phyloP scores from a whole-genome alignment of 495 filamentous ascomycete species.

The Pyrenula aspistea region DNA sequence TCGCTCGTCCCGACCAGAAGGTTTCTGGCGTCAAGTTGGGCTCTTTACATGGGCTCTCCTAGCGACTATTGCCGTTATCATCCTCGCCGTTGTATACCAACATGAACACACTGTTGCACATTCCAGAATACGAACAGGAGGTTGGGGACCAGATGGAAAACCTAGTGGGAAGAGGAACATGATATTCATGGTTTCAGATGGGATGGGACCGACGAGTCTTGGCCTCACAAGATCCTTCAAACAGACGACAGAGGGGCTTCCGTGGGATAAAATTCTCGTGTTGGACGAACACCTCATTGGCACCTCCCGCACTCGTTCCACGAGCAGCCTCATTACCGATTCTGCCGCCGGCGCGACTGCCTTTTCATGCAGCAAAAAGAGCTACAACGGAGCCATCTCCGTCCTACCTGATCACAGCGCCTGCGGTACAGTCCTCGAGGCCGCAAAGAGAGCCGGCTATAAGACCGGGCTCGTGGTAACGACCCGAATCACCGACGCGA shows the following conservation, averaged over 20 bases:
- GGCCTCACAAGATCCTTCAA: slow-evolving; percentile 72
- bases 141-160: slow-evolving; percentile 30
- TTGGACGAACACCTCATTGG: slow-evolving; percentile 84
- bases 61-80: slow-evolving; percentile 68
- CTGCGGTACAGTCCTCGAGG: slow-evolving; percentile 90
- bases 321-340: slow-evolving; percentile 75
- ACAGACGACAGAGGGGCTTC: slow-evolving; percentile 55
- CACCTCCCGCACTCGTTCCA: slow-evolving; percentile 74
- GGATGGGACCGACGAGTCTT: slow-evolving; percentile 91
- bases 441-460: slow-evolving; percentile 82
- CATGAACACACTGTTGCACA: slow-evolving; percentile 35
- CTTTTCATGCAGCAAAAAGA: slow-evolving; percentile 84
- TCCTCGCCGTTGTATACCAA: slow-evolving; percentile 64
- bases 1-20: slow-evolving; percentile 14
- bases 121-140: slow-evolving; percentile 9
- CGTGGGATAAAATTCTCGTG: slow-evolving; percentile 56
- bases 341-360: slow-evolving; percentile 93
- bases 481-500: slow-evolving; percentile 90
- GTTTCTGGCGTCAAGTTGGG: slow-evolving; percentile 55
- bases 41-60: slow-evolving; percentile 79
- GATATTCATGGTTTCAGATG: slow-evolving; percentile 98
- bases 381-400: slow-evolving; percentile 91
- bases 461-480: slow-evolving; percentile 92
- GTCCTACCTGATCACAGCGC: slow-evolving; percentile 73
- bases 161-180: slow-evolving; percentile 75